phyloP scores from a whole-genome alignment of 805 yeast genomes.

The Starmerella kuoi region DNA sequence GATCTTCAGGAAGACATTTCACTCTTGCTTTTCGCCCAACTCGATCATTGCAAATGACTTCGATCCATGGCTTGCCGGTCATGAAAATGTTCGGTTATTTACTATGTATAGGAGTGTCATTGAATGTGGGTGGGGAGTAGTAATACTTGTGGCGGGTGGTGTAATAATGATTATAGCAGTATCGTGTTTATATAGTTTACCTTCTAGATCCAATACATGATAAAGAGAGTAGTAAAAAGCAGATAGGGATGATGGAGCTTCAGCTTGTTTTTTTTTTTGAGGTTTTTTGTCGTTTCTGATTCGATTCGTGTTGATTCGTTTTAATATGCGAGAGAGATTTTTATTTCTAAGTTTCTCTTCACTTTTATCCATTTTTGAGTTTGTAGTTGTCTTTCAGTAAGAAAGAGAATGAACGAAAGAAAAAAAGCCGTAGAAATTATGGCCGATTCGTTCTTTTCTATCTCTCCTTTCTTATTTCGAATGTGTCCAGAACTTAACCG shows the following conservation, averaged over 20 bases:
- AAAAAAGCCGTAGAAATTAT: background rate
- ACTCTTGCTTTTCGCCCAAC: slow-evolving; percentile 80
- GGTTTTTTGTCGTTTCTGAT: too few relatives aligned
- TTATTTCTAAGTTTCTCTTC: too few relatives aligned
- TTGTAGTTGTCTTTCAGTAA: background rate
- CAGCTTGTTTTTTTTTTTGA: too few relatives aligned
- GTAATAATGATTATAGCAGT: background rate
- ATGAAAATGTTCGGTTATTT: too few relatives aligned
- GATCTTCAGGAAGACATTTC: slow-evolving; percentile 71
- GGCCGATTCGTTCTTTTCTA: background rate
- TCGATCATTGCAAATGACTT: slow-evolving; percentile 60
- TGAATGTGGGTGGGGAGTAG: too few relatives aligned
- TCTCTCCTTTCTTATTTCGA: background rate
- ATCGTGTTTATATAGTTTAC: background rate
- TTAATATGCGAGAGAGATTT: too few relatives aligned
- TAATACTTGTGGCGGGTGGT: too few relatives aligned
- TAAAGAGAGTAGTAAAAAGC: background rate
- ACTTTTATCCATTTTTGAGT: background rate
- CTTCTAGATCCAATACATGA: background rate
- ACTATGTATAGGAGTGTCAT: too few relatives aligned
- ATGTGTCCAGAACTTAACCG: too few relatives aligned
- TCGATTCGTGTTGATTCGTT: too few relatives aligned
- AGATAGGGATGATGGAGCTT: too few relatives aligned
- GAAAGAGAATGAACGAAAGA: background rate
- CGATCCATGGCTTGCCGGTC: slow-evolving; percentile 31